Conservation (phyloP, 345 rosid species). For the Populus euphratica region DNA sequence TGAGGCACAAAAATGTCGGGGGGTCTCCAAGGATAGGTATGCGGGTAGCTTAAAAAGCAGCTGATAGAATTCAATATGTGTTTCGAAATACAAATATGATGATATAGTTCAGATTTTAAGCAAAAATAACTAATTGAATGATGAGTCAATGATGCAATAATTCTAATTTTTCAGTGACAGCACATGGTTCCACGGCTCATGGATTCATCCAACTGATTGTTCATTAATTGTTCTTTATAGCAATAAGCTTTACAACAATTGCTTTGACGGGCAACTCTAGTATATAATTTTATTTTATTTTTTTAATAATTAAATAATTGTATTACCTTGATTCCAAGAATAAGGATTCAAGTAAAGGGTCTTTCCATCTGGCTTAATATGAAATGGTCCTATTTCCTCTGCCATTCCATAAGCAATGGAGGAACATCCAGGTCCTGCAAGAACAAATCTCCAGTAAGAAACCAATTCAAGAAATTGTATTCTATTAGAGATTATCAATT, state of each 20-base stretch:
- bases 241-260: not conserved
- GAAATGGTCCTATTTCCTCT: slow-evolving; percentile 93
- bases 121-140: not conserved
- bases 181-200: not conserved
- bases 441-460: slow-evolving; percentile 9
- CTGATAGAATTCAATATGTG: too few species aligned
- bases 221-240: not conserved
- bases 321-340: slow-evolving; percentile 89
- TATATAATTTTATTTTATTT: not conserved
- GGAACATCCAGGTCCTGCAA: slow-evolving; percentile 92
- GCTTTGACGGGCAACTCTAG: not conserved
- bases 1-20: too few species aligned
- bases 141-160: too few species aligned
- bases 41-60: not conserved
- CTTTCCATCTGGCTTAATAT: slow-evolving; percentile 68
- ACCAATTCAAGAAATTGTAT: not conserved
- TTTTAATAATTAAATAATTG: too few species aligned
- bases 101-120: not conserved
- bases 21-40: not conserved
- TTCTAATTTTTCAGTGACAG: not conserved
- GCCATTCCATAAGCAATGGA: slow-evolving; percentile 86
- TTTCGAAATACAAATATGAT: not conserved
- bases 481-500: slow-evolving; percentile 1
- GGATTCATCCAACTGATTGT: not conserved
- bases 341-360: slow-evolving; percentile 74